A percentile compares a stretch with the other conserved stretches of the same genome.
Evolutionary conservation across 495 filamentous ascomycete species (phyloP).

Genomic region (Penicillium alfredii): DNA sequence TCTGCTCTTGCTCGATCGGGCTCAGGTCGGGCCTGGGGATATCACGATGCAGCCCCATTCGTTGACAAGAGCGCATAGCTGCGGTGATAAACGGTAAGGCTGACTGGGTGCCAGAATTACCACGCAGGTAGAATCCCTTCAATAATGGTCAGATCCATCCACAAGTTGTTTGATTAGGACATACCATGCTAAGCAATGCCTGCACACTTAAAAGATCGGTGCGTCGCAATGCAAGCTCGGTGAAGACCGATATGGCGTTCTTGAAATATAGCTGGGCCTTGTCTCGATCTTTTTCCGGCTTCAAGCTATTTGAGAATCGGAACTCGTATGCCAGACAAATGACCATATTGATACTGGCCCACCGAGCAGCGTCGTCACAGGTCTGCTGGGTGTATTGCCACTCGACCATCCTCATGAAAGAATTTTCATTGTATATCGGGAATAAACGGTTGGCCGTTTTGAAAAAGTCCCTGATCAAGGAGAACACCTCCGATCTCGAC

Average conservation of each 20-base stretch:
- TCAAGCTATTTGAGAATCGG: conserved; percentile 81
- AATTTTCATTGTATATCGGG: conserved; percentile 88
- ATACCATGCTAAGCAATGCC: conserved; percentile 83
- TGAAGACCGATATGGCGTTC: conserved; percentile 86
- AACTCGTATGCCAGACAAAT: conserved; percentile 85
- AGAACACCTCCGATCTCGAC: conserved; percentile 68
- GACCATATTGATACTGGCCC: conserved; percentile 90
- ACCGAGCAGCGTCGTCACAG: conserved; percentile 90
- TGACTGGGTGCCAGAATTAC: conserved; percentile 88
- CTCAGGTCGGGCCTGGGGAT: conserved; percentile 79
- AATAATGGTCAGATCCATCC: conserved; percentile 3
- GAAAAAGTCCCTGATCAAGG: conserved; percentile 83
- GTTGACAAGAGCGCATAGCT: conserved; percentile 82
- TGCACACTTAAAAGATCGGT: conserved; percentile 92
- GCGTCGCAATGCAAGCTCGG: conserved; percentile 86
- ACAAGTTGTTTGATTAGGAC: background rate
- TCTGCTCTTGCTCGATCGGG: conserved; percentile 78
- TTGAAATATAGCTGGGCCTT: conserved; percentile 91
- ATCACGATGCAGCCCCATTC: conserved; percentile 91
- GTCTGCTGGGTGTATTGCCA: conserved; percentile 87
- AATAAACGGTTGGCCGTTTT: conserved; percentile 96
- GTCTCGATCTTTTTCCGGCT: conserved; percentile 78
- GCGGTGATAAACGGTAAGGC: conserved; percentile 85
- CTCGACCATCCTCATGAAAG: conserved; percentile 92
- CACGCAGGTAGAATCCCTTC: conserved; percentile 82